Base-by-base conservation (phyloP, 129 eudicot species). In the Chrysanthemum seticuspe region DNA sequence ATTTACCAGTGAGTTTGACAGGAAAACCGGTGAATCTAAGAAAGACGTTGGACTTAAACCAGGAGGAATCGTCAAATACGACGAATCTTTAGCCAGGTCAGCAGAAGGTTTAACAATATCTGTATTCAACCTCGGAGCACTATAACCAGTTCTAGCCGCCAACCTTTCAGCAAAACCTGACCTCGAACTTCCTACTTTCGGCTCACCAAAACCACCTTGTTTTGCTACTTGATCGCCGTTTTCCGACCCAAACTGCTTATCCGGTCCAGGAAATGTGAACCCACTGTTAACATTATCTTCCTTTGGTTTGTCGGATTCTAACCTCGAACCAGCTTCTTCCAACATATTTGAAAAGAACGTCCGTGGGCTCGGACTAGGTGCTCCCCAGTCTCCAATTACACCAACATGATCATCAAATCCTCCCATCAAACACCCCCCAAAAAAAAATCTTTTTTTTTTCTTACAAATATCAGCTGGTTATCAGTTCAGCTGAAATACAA, bases 111-210 rank as follows among this genome's bases (percentile, higher is more conserved):
- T 88, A 5, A 88, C 83, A 65, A 80, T 77, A 58, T 88, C 88
- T 1, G 97, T 91, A 78, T 91, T 86, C 81, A 91, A 60, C 70
- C 90, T 88, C 16, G 92, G 96, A 75, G 90, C 97, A 76, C 80
- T 86, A 74, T 88, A 86, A 58, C 97, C 96, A 27, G 91, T 91
- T 82, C 96, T 73, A 13, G 95, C 95, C 10, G 95, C 97, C 81
- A 84, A 84, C 65, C 97, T 80, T 66, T 88, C 97, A 72, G 77
- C 66, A 55, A 88, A 95, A 57, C 96, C 92, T 61, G 83, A 85
- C n/a, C 90, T 79, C 2, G 75, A 62, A 66, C 75, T 68, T 40
- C 47, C 47, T 68, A 59, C 36, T 66, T 79, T 91, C 68, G 73
- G 88, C 78, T 87, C 95, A 21, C 62, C 19, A 31, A 58, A 70